Evolutionary conservation across 192 early-diverging fungal species (phyloP).

Genomic region (Podila epigama): DNA sequence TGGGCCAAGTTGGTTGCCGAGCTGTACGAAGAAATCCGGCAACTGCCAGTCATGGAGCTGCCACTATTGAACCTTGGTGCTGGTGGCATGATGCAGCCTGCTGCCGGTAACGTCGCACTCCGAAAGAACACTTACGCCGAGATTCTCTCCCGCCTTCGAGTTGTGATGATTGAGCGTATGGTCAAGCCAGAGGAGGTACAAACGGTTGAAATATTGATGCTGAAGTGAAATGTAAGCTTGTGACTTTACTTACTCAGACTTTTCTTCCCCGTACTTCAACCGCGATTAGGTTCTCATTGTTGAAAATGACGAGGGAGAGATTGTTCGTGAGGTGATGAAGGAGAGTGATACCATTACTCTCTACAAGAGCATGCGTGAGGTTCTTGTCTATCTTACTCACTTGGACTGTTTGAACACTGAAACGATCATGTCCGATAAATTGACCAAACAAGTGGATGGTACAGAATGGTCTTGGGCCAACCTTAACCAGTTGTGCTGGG

Average conservation of each 20-base stretch:
- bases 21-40: slow-evolving; percentile 87
- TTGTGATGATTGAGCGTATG: slow-evolving; percentile 99
- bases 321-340: slow-evolving; percentile 96
- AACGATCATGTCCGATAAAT: slow-evolving; percentile 94
- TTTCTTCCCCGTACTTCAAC: background rate
- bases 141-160: slow-evolving; percentile 84
- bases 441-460: slow-evolving; percentile 94
- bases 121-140: slow-evolving; percentile 89
- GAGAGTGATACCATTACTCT: slow-evolving; percentile 98
- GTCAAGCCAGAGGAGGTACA: slow-evolving; percentile 96
- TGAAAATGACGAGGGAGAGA: slow-evolving; percentile 99
- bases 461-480: slow-evolving; percentile 98
- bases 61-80: slow-evolving; percentile 69
- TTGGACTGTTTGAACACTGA: slow-evolving; percentile 95
- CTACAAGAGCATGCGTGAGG: slow-evolving; percentile 99
- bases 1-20: slow-evolving; percentile 92
- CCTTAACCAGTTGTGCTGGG: slow-evolving; percentile 98
- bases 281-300: slow-evolving; percentile 85
- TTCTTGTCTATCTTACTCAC: slow-evolving; percentile 96
- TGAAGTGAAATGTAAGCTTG: background rate
- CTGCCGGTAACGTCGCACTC: slow-evolving; percentile 49
- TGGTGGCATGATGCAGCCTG: slow-evolving; percentile 51
- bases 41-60: slow-evolving; percentile 58
- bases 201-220: background rate
- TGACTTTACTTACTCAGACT: background rate